Percentiles rank a stretch among this genome's conserved stretches.
phyloP scores from a whole-genome alignment of 2,329 filamentous ascomycete genomes.

The Fusarium paranaense region DNA sequence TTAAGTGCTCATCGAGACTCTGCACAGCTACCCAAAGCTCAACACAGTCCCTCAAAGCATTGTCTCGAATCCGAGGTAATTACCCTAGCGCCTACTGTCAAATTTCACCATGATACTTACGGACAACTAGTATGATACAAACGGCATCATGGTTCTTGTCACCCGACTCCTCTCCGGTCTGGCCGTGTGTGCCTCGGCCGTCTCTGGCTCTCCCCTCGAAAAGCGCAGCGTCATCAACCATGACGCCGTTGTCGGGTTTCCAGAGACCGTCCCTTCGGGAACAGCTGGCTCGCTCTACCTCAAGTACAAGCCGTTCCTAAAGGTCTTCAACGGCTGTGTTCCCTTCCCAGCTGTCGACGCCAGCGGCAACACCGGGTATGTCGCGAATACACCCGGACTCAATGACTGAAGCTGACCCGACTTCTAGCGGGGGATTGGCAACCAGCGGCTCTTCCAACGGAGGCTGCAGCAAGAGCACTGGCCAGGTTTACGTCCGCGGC shows the following conservation, averaged over 20 bases:
- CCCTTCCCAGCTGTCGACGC: slow-evolving; percentile 72
- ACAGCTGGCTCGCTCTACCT: slow-evolving; percentile 45
- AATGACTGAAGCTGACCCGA: background rate
- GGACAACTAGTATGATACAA: background rate
- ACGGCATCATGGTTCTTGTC: slow-evolving; percentile 36
- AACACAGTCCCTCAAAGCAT: background rate
- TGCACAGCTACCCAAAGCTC: background rate
- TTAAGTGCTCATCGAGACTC: background rate
- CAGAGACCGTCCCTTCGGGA: slow-evolving; percentile 46
- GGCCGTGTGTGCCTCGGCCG: slow-evolving; percentile 25
- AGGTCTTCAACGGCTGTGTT: slow-evolving; percentile 70
- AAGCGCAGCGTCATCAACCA: slow-evolving; percentile 46
- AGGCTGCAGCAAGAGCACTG: slow-evolving; percentile 50
- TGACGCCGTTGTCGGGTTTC: slow-evolving; percentile 49
- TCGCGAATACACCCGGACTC: background rate
- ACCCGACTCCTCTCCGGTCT: slow-evolving; percentile 35
- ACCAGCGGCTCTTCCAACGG: slow-evolving; percentile 46
- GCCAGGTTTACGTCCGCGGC: slow-evolving; percentile 55
- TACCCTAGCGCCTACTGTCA: no score
- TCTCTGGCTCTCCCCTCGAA: slow-evolving; percentile 41
- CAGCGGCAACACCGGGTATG: slow-evolving; percentile 61
- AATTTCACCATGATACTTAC: background rate
- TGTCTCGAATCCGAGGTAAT: background rate
- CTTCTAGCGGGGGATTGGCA: slow-evolving; percentile 48
- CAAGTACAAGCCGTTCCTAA: slow-evolving; percentile 52